Conservation (phyloP, 2,329 filamentous ascomycete species). For the Xylariales sp. region DNA sequence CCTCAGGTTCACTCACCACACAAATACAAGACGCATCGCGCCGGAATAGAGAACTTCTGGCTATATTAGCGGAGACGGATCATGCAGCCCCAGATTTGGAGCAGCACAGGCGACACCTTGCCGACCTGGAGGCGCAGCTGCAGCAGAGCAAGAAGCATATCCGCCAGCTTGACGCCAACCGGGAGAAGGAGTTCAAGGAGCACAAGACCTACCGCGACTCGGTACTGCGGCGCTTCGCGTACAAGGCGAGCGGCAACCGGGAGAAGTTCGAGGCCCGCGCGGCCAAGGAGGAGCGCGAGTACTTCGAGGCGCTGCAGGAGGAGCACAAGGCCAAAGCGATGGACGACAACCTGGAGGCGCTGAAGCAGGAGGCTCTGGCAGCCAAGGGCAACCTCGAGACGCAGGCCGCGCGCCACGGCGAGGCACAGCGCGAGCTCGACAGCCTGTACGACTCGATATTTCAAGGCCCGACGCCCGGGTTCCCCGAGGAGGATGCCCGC, state of each 20-base stretch:
- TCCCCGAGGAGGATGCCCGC: constrained; percentile 47
- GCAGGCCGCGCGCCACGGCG: constrained; percentile 27
- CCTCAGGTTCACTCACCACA: constrained; percentile 24
- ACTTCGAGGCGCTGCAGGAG: constrained; percentile 46
- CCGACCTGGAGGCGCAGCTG: constrained; percentile 39
- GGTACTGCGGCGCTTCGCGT: constrained; percentile 45
- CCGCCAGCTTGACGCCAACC: constrained; percentile 31
- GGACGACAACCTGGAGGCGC: constrained; percentile 32
- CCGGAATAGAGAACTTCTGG: constrained; percentile 38
- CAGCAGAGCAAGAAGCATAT: constrained; percentile 30
- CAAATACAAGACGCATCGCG: constrained; percentile 34
- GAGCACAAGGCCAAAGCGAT: constrained; percentile 39
- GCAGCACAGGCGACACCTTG: constrained; percentile 40
- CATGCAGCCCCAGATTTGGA: constrained; percentile 40
- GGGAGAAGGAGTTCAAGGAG: constrained; percentile 43
- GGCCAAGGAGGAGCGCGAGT: constrained; percentile 50
- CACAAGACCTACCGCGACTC: constrained; percentile 50
- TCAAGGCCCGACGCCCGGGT: constrained; percentile 44
- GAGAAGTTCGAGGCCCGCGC: constrained; percentile 45
- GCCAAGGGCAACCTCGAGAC: constrained; percentile 30
- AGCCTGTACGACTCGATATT: constrained; percentile 50
- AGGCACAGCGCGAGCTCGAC: constrained; percentile 43
- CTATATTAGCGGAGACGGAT: constrained; percentile 42
- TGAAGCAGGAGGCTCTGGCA: constrained; percentile 34
- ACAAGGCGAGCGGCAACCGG: constrained; percentile 44